Evolutionary conservation across 2,329 filamentous ascomycete species (phyloP).

Genomic region (Aspergillus sp.): DNA sequence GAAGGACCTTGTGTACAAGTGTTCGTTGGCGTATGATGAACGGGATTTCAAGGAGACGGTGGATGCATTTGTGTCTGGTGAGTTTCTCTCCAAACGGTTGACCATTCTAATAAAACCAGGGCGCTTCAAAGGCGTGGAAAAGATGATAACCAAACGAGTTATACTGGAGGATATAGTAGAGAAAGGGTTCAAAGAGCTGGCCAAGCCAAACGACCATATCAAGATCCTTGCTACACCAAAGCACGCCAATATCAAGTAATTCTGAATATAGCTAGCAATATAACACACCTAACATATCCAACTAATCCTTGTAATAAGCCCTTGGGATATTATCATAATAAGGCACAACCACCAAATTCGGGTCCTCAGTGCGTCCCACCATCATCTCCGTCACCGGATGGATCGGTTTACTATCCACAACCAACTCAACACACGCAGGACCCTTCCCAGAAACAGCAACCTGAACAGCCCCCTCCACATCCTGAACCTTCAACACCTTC

Average conservation of each 20-base stretch:
- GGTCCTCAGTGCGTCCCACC: conserved; percentile 45
- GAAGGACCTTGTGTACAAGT: conserved; percentile 11
- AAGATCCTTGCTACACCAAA: conserved; percentile 15
- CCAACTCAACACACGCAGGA: conserved; percentile 41
- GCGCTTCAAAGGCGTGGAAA: conserved; percentile 12
- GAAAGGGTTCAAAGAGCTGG: conserved; percentile 13
- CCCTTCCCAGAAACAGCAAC: conserved; percentile 28
- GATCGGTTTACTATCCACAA: conserved; percentile 40
- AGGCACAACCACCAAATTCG: conserved; percentile 47
- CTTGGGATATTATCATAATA: conserved; percentile 51
- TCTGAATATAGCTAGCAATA: background rate
- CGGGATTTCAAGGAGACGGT: conserved; percentile 11
- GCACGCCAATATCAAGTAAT: background rate
- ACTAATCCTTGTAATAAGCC: conserved; percentile 16
- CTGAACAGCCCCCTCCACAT: conserved; percentile 33
- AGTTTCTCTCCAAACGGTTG: background rate
- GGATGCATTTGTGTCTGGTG: conserved; percentile 10
- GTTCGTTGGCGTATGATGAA: conserved; percentile 13
- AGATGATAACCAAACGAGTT: conserved; percentile 10
- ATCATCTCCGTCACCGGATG: conserved; percentile 35
- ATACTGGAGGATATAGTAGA: conserved; percentile 12
- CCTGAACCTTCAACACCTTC: conserved; percentile 26
- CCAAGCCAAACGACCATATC: conserved; percentile 15
- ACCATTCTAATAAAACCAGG: background rate
- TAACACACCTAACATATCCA: background rate